Base-by-base conservation (phyloP, 805 yeast species). In the Alloascoidea africana region DNA sequence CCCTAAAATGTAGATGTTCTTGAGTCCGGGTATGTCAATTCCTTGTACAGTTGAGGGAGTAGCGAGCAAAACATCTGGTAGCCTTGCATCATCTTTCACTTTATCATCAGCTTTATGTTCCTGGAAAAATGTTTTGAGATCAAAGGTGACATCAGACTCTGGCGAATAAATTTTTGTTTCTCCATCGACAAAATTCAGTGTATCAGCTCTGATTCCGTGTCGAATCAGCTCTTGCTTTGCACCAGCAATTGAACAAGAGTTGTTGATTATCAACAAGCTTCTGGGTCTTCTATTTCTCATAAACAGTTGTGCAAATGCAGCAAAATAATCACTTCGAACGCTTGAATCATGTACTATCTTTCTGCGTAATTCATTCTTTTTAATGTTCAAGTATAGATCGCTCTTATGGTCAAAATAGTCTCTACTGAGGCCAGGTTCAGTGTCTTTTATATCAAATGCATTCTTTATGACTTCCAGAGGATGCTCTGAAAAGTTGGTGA, bases 91-190 rank as follows among this genome's bases (percentile, higher is more conserved):
- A 2, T 40, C 39, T 1, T 42, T 16, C 14, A 46, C 42, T 5
- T 46, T 32, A 14, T 47, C 46, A 16, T 38, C 34, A 14, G 48
- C 48, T 5, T 27, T 17, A 44, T 45, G 41, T 4, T 23, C 27
- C 8, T 37, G 16, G 13, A 35, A 14, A n/a, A 42, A 40, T 5
- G 35, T 17, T 13, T 5, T 11, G 5, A 33, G 38, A 14, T 17
- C 30, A 23, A 23, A 8, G 8, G 30, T 23, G 8, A 23, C 30
- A 23, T 23, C 30, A n/a, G n/a, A n/a, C n/a, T n/a, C n/a, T 8
- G 13, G 30, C n/a, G 30, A 23, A 23, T 23, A 23, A 8, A 23
- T 8, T 8, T 23, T n/a, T n/a, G n/a, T n/a, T n/a, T n/a, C n/a
- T n/a, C n/a, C n/a, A n/a, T n/a, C n/a, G n/a, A n/a, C n/a, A 23